These are phyloP conservation scores for Flaveria bidentis DNA, from an alignment of 129 eudicot species.

Conservation along the genomic window DNA sequence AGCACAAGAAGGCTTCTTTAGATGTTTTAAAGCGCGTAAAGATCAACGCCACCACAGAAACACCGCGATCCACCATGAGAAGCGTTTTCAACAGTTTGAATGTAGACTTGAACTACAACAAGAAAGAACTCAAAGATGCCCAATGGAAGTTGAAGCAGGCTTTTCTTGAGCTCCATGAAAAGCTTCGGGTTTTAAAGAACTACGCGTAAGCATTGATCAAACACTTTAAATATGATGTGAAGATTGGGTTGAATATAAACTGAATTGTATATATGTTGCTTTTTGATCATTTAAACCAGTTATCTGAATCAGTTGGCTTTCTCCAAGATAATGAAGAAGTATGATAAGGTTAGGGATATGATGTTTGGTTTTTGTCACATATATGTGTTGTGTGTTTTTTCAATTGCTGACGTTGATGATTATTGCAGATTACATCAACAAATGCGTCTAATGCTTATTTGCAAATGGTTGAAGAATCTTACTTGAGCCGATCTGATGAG, in stretches of 20 bases:
- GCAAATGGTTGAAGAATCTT: slow-evolving; percentile 58
- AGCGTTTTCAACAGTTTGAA: slow-evolving; percentile 38
- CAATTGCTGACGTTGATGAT: neutral
- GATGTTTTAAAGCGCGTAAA: slow-evolving; percentile 56
- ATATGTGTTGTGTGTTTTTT: neutral
- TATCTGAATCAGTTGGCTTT: slow-evolving; percentile 54
- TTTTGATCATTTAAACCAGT: slow-evolving; percentile 33
- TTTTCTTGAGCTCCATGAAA: slow-evolving; percentile 53
- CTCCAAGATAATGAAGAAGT: slow-evolving; percentile 67
- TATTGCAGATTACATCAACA: slow-evolving; percentile 53
- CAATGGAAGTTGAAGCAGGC: slow-evolving; percentile 51
- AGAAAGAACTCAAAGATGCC: slow-evolving; percentile 44
- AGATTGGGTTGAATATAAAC: neutral
- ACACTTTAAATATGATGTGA: neutral
- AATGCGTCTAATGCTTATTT: slow-evolving; percentile 51
- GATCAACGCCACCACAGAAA: slow-evolving; percentile 52
- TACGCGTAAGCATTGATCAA: slow-evolving; percentile 40
- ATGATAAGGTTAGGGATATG: slow-evolving; percentile 51
- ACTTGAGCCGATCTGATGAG: slow-evolving; percentile 67
- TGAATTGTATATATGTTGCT: slow-evolving; percentile 23
- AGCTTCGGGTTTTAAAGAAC: slow-evolving; percentile 63
- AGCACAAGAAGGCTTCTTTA: slow-evolving; percentile 35
- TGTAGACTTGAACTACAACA: slow-evolving; percentile 43
- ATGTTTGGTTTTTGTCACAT: neutral
- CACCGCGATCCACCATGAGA: slow-evolving; percentile 59